Base-by-base conservation (phyloP, 2,329 filamentous ascomycete genomes). In the Talaromyces sp. region DNA sequence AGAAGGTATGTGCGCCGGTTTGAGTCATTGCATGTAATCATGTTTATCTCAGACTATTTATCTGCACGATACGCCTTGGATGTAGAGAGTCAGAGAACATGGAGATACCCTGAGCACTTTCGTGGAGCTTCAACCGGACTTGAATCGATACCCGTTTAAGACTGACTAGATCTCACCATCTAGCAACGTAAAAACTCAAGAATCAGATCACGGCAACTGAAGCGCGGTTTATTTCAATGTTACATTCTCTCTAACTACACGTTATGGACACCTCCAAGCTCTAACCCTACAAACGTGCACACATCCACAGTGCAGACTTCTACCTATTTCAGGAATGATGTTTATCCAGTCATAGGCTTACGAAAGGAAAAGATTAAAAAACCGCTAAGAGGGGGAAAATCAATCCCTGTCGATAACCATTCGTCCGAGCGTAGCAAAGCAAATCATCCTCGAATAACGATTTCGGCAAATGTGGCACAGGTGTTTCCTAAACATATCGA, bases 381-480 rank as follows among this genome's bases (percentile, higher is more conserved):
- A 52, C n/a, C 13, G 5, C 7, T 8, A 19, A 35, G 16, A 19
- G 14, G 27, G 27, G 7, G 7, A 7, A 31, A 22, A 56, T 16
- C n/a, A 16, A 22, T 56, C 52, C 33, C 52, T 37, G 52, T 39
- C 33, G n/a, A 37, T 33, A 22, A 56, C 33, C 11, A 11, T 22
- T 56, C n/a, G 10, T 22, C n/a, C 52, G n/a, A 56, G 52, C n/a
- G 33, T 39, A 56, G n/a, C 11, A 19, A 14, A 19, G 10, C 48
- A 35, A 19, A 54, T 22, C 7, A 35, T n/a, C 16, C 16, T 33
- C 16, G 50, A 35, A 54, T 22, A 37, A 56, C 31, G 52, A 33
- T 13, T 56, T 39, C 11, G 19, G 33, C 52, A 39, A 37, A 56
- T 56, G 52, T 56, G 52, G 52, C 52, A 56, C 52, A 56, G 52